phyloP scores from a whole-genome alignment of 192 early-diverging fungal species.

The Entomortierella parvispora region DNA sequence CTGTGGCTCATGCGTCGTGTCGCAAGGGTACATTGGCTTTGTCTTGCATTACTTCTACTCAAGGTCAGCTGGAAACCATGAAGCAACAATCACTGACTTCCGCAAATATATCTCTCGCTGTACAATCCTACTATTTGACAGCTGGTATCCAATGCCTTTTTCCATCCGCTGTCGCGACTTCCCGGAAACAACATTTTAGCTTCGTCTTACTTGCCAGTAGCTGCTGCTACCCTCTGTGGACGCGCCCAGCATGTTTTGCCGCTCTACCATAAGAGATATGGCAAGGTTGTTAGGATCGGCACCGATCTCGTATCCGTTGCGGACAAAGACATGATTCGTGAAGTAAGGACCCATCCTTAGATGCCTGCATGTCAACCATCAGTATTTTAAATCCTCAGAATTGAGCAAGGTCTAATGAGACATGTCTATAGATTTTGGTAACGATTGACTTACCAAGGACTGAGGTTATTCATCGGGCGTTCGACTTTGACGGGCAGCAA shows the following conservation, averaged over 20 bases:
- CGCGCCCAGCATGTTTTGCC: constrained; percentile 13
- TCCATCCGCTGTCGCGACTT: constrained; percentile 30
- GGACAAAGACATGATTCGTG: constrained; percentile 54
- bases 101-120: background rate
- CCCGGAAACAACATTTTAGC: constrained; percentile 32
- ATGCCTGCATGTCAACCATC: constrained; percentile 1
- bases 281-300: constrained; percentile 50
- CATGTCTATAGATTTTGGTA: constrained; percentile 15
- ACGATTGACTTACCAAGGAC: constrained; percentile 25
- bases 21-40: constrained; percentile 7
- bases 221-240: constrained; percentile 12
- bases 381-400: background rate
- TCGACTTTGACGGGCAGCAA: constrained; percentile 16
- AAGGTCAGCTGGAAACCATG: background rate
- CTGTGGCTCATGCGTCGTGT: constrained; percentile 4
- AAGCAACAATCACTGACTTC: constrained; percentile 6
- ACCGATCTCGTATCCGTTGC: constrained; percentile 47
- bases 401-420: background rate
- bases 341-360: constrained; percentile 21
- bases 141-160: constrained; percentile 28
- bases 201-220: constrained; percentile 12
- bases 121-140: constrained; percentile 16
- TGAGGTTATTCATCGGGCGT: constrained; percentile 11
- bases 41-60: constrained; percentile 3
- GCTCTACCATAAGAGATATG: constrained; percentile 47